Evolutionary conservation across 1,284 basidiomycete genomes (phyloP).

Genomic region (Ustilago sp.): DNA sequence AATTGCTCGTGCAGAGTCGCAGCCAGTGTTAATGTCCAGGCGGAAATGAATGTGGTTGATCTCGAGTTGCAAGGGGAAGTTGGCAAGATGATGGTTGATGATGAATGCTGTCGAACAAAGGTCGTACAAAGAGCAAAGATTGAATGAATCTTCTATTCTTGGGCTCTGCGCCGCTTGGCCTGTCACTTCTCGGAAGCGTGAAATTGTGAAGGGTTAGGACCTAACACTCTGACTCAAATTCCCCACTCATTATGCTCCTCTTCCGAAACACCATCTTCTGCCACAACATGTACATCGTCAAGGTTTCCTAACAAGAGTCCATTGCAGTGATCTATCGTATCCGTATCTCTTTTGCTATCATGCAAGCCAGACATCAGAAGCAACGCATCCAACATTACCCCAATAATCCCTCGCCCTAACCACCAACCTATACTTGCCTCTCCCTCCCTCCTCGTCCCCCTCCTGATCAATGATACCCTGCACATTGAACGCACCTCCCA

Average conservation of each 20-base stretch:
- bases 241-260: too few relatives aligned
- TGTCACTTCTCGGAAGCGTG: not conserved
- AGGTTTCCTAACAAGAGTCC: not conserved
- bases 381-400: conserved; percentile 57
- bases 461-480: conserved; percentile 23
- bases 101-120: not conserved
- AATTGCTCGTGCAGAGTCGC: not conserved
- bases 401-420: conserved; percentile 58
- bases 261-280: too few relatives aligned
- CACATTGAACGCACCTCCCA: conserved; percentile 48
- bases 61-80: not conserved
- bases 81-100: not conserved
- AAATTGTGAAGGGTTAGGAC: not conserved
- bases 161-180: too few relatives aligned
- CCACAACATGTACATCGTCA: too few relatives aligned
- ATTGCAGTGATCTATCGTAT: conserved; percentile 1
- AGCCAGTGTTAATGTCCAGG: not conserved
- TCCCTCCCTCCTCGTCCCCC: conserved; percentile 27
- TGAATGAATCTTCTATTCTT: not conserved
- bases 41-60: not conserved
- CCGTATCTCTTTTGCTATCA: conserved; percentile 9
- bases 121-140: not conserved
- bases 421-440: conserved; percentile 54
- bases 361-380: conserved; percentile 40
- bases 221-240: too few relatives aligned